These are phyloP conservation scores for Hansenula sp. DNA, from an alignment of 1,139 yeast species.

Conservation along the genomic window DNA sequence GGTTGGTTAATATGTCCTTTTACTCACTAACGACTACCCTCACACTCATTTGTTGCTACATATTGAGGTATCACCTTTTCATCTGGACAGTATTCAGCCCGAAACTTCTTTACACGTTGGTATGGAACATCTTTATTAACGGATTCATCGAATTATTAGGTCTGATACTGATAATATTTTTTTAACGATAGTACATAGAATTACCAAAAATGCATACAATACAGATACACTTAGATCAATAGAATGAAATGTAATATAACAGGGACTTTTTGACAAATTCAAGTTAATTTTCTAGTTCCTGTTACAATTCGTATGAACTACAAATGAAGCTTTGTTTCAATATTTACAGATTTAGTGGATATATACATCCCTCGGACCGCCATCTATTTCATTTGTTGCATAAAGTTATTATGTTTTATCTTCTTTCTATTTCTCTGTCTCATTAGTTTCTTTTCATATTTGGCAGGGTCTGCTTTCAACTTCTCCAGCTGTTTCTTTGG, in stretches of 20 bases:
- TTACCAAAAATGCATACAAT: no score
- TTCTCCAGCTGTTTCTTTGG: conserved; percentile 47
- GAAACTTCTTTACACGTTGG: conserved; percentile 71
- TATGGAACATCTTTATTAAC: conserved; percentile 64
- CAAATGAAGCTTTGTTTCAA: neutral
- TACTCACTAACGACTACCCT: conserved; percentile 56
- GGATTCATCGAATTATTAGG: neutral
- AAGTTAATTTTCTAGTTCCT: no score
- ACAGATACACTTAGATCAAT: no score
- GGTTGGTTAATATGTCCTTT: conserved; percentile 37
- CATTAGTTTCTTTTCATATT: conserved; percentile 64
- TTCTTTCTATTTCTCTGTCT: conserved; percentile 62
- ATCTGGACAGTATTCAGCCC: conserved; percentile 99
- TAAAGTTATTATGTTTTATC: conserved; percentile 78
- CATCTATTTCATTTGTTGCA: conserved; percentile 39
- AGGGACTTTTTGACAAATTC: no score
- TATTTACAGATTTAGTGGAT: no score
- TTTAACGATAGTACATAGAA: neutral
- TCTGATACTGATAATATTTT: neutral
- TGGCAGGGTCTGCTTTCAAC: conserved; percentile 57
- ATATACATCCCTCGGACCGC: neutral
- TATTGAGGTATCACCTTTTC: conserved; percentile 78
- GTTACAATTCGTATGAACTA: no score
- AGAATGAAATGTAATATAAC: no score
- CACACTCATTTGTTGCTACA: conserved; percentile 65